Conservation (phyloP, 176 grass and related monocot species). For the Ensete glaucum region DNA sequence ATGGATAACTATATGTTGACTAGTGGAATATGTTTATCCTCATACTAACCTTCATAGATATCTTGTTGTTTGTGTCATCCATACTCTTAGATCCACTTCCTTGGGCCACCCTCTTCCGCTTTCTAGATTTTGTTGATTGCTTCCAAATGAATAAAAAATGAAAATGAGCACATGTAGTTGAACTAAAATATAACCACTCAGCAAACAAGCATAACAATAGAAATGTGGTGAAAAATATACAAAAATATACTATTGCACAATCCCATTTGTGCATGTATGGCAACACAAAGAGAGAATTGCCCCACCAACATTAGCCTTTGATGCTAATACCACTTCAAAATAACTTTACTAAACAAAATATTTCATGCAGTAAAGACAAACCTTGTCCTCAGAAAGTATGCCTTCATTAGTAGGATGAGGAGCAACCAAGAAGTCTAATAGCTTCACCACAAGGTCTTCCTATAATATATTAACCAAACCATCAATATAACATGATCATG, state of each 20-base stretch:
- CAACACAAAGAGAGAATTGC: neutral
- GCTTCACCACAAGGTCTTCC: slow-evolving; percentile 80
- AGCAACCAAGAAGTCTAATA: slow-evolving; percentile 92
- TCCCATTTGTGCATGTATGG: neutral
- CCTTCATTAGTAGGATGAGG: slow-evolving; percentile 45
- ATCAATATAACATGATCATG: slow-evolving; percentile 7
- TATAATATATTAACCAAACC: neutral
- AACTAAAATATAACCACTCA: neutral
- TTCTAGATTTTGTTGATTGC: slow-evolving; percentile 65
- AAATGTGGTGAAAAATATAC: neutral
- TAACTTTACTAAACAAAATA: neutral
- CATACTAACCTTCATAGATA: slow-evolving; percentile 52
- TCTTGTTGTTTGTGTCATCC: slow-evolving; percentile 28
- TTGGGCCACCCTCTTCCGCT: slow-evolving; percentile 59
- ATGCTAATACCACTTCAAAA: neutral
- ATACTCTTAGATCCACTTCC: slow-evolving; percentile 50
- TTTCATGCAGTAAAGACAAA: neutral
- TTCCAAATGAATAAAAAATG: slow-evolving; percentile 20
- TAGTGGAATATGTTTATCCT: slow-evolving; percentile 10
- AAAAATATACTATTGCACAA: neutral
- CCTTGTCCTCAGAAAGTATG: slow-evolving; percentile 39
- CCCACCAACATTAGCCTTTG: neutral
- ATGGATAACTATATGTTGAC: neutral
- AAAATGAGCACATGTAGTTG: neutral
- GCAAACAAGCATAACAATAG: neutral